Evolutionary conservation across 257 asterid species (phyloP).

Genomic region (Nicotiana obtusifolia): DNA sequence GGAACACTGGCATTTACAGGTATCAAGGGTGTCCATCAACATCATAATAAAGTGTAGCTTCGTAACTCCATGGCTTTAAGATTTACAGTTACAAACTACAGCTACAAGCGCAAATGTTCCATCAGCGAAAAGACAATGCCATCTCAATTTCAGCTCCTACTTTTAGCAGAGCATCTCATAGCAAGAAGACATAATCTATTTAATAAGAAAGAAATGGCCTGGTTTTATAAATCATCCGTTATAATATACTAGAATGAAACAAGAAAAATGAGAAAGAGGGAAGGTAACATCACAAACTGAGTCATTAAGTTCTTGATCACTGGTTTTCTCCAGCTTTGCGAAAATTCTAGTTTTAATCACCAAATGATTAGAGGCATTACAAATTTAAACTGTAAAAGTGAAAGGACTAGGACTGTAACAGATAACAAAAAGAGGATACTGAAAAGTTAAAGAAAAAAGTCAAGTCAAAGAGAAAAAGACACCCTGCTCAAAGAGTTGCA

Average conservation of each 20-base stretch:
- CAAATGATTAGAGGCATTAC: not conserved
- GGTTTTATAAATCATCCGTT: not conserved
- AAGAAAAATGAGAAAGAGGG: not conserved
- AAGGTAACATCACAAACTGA: not conserved
- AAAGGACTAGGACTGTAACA: not conserved
- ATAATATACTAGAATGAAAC: not conserved
- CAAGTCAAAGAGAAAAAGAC: not conserved
- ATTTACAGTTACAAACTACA: not conserved
- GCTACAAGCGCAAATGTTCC: not conserved
- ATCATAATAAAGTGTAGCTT: not conserved
- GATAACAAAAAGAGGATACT: not conserved
- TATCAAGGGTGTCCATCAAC: not conserved
- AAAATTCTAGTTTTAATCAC: not conserved
- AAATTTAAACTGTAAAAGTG: not conserved
- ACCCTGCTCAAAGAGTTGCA: slow-evolving; percentile 3
- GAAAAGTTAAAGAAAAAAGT: not conserved
- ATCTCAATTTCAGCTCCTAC: not conserved
- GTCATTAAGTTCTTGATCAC: not conserved
- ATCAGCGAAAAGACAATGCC: not conserved
- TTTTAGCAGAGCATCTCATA: not conserved
- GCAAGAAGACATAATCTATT: not conserved
- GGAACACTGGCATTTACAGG: not conserved
- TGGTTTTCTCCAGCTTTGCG: not conserved
- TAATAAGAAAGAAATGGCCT: not conserved
- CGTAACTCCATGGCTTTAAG: not conserved